Evolutionary conservation across 805 yeast species (phyloP).

Genomic region (Kodamaea nitidulidarum): DNA sequence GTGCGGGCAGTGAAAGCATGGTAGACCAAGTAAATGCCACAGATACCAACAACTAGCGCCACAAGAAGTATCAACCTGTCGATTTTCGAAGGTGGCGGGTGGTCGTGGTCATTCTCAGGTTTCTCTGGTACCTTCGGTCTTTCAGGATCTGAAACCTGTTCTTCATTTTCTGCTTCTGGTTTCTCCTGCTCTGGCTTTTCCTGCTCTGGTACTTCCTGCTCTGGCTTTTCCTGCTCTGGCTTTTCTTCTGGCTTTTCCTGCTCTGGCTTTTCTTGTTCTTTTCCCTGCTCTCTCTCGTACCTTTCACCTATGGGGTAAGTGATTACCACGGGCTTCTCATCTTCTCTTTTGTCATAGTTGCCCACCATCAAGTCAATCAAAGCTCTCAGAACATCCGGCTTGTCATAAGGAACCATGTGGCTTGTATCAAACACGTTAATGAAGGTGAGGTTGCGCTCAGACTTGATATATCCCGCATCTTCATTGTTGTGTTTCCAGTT

Average conservation of each 20-base stretch:
- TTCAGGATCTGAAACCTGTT: background rate
- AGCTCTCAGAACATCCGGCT: conserved; percentile 65
- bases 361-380: conserved; percentile 52
- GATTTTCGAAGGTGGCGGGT: conserved; percentile 14
- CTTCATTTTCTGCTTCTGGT: background rate
- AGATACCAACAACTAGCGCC: conserved; percentile 31
- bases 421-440: conserved; percentile 71
- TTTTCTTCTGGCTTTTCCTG: background rate
- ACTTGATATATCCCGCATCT: conserved; percentile 35
- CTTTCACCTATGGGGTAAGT: conserved; percentile 30
- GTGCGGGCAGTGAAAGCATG: conserved; percentile 35
- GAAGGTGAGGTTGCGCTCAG: conserved; percentile 71
- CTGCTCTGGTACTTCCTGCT: background rate
- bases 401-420: conserved; percentile 92
- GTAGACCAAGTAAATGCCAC: conserved; percentile 40
- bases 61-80: conserved; percentile 38
- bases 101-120: background rate
- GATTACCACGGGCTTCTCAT: conserved; percentile 13
- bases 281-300: conserved; percentile 2
- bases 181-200: background rate
- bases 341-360: conserved; percentile 23
- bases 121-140: background rate
- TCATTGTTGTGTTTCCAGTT: conserved; percentile 45
- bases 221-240: background rate
- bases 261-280: background rate